Conservation (phyloP, 768 basidiomycete genomes). For the Calvatia gigantea region DNA sequence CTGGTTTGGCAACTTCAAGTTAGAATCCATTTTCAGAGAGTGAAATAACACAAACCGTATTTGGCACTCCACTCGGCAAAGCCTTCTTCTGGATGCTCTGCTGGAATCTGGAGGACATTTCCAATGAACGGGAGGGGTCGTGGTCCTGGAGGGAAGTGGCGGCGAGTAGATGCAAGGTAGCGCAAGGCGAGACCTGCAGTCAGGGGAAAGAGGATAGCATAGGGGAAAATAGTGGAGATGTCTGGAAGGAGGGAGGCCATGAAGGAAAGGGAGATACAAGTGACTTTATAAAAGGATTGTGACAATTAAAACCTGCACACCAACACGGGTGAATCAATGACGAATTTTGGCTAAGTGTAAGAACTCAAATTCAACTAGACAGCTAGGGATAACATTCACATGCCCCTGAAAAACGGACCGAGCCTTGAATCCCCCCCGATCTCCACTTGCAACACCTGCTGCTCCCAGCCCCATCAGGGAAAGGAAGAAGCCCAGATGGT, state of each 20-base stretch:
- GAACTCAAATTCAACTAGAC: constrained; percentile 6
- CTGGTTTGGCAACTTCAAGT: constrained; percentile 22
- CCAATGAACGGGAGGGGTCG: constrained; percentile 42
- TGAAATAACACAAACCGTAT: constrained; percentile 35
- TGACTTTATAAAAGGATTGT: constrained; percentile 16
- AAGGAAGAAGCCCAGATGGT: constrained; percentile 22
- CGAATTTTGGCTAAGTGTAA: too few relatives aligned
- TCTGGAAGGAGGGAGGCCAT: constrained; percentile 14
- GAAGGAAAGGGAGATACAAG: constrained; percentile 12
- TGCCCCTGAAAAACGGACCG: constrained; percentile 4
- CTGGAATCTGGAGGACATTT: constrained; percentile 43
- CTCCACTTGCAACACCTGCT: neutral
- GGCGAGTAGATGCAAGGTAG: constrained; percentile 19
- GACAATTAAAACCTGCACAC: too few relatives aligned
- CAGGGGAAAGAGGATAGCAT: constrained; percentile 19
- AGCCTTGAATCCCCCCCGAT: neutral
- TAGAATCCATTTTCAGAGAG: neutral
- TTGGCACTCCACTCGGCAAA: constrained; percentile 38
- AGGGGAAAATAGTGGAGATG: constrained; percentile 18
- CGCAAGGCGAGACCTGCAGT: constrained; percentile 21
- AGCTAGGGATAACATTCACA: constrained; percentile 3
- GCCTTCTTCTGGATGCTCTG: constrained; percentile 32
- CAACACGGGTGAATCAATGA: too few relatives aligned
- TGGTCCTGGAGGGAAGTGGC: constrained; percentile 45
- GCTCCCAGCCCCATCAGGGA: constrained; percentile 15